phyloP scores from a whole-genome alignment of 208 protist genomes.

The Angomonas ambiguus region DNA sequence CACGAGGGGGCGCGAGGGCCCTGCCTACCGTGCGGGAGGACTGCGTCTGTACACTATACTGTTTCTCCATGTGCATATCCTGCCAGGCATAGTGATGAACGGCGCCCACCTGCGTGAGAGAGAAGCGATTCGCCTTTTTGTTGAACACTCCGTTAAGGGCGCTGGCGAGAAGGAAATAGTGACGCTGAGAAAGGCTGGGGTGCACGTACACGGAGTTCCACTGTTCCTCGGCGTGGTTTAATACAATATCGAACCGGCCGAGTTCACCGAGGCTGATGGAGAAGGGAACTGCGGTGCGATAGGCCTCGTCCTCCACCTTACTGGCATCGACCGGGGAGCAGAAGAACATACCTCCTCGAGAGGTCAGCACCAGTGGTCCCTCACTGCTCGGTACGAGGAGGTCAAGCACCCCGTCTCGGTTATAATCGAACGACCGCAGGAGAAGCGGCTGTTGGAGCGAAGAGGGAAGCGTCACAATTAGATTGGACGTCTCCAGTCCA shows the following conservation, averaged over 20 bases:
- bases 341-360: conserved; percentile 1
- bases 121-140: conserved; percentile 12
- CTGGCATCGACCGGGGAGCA: background rate
- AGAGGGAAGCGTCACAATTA: background rate
- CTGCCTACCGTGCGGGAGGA: conserved; percentile 25
- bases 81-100: conserved; percentile 60
- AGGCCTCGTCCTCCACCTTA: conserved; percentile 1
- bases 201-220: conserved; percentile 28
- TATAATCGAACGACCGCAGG: conserved; percentile 50
- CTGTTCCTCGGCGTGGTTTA: conserved; percentile 14
- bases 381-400: conserved; percentile 55
- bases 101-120: conserved; percentile 28
- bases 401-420: conserved; percentile 54
- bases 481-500: conserved; percentile 6
- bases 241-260: conserved; percentile 38
- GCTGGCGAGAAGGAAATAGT: conserved; percentile 42
- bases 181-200: conserved; percentile 16
- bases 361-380: conserved; percentile 49
- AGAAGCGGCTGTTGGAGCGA: conserved; percentile 26
- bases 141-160: conserved; percentile 27
- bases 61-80: conserved; percentile 49
- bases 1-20: conserved; percentile 27
- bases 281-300: conserved; percentile 40
- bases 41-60: conserved; percentile 37
- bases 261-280: conserved; percentile 28